Evolutionary conservation across 495 filamentous ascomycete genomes (phyloP), one percentile per base, ranked within the genome.

Genomic region (Zalerion maritima): DNA sequence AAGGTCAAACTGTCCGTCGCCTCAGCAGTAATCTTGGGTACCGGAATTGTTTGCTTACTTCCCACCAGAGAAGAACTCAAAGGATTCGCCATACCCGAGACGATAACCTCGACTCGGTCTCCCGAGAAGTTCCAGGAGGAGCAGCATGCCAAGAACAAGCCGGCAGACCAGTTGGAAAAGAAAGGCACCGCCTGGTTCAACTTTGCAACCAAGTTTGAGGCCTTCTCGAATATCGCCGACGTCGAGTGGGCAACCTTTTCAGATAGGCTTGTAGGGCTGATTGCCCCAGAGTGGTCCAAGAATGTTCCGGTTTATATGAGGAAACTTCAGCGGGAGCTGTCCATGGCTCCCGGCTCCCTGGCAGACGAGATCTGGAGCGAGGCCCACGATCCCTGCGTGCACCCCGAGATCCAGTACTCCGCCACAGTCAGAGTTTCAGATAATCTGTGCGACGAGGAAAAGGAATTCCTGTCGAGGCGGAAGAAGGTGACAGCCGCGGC

Each of bases 351-450:
- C 2, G 86, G 82, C 3, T 89, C 83, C 3, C 60, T 97, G 10
- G 81, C 89, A 18, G 75, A 85, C 32, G 81, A 93, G 26, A 89
- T 97, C 24, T 96, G 89, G 89, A 60, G 63, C 35, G 89, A 97
- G 42, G 81, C 89, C 2, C 74, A 78, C 21, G 81, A 94, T 45
- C 71, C 82, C 1, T 63, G 74, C 21, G 57, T 78, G 21, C 78
- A 94, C 36, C 89, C 85, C 0, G 87, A 97, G 47, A 85, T 96
- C 35, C 51, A 69, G 18, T 73, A 72, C 50, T 68, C 80, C 28
- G 85, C 86, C 3, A 61, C 50, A 24, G 89, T 97, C 1, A 74
- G 89, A 24, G 69, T 94, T 14, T 81, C 83, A 4, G 58, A 66
- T 16, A 70, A 76, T n/a, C 71, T 97, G 1, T 97, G 89, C 37